Evolutionary conservation across 2,329 filamentous ascomycete genomes (phyloP).

Genomic region (Fusarium tanahbumbuense): DNA sequence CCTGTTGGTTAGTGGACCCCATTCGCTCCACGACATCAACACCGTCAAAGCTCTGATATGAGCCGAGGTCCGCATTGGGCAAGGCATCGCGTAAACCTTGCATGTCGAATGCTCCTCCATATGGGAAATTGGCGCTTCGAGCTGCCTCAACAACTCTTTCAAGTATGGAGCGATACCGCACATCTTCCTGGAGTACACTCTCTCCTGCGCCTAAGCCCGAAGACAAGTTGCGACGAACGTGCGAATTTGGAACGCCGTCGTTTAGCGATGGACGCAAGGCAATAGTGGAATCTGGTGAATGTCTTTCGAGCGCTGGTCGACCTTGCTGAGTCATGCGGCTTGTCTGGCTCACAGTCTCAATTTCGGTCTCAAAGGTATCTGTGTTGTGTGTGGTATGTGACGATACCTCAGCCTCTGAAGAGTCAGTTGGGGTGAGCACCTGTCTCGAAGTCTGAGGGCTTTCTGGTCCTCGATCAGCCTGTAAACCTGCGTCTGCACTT

Average conservation of each 20-base stretch:
- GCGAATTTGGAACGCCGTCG: too few species aligned
- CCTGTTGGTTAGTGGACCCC: constrained; percentile 31
- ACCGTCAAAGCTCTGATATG: constrained; percentile 28
- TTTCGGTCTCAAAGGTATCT: not conserved
- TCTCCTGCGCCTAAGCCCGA: too few species aligned
- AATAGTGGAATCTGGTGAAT: too few species aligned
- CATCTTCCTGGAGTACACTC: constrained; percentile 3
- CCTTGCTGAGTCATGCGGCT: constrained; percentile 3
- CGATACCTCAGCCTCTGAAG: not conserved
- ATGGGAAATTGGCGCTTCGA: constrained; percentile 23
- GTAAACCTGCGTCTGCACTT: too few species aligned
- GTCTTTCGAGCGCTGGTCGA: not conserved
- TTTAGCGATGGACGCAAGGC: too few species aligned
- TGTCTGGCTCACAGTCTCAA: constrained; percentile 3
- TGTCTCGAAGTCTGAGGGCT: too few species aligned
- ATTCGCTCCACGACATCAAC: constrained; percentile 24
- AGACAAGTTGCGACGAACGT: too few species aligned
- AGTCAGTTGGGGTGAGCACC: constrained; percentile 7
- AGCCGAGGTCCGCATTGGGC: not conserved
- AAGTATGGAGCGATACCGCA: constrained; percentile 13
- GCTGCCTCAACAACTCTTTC: constrained; percentile 21
- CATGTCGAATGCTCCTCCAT: constrained; percentile 23
- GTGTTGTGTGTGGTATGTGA: accelerated
- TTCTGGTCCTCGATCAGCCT: too few species aligned
- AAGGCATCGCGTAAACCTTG: constrained; percentile 14